Conservation (phyloP, 192 early-diverging fungal genomes). For the Backusella morwellensis region DNA sequence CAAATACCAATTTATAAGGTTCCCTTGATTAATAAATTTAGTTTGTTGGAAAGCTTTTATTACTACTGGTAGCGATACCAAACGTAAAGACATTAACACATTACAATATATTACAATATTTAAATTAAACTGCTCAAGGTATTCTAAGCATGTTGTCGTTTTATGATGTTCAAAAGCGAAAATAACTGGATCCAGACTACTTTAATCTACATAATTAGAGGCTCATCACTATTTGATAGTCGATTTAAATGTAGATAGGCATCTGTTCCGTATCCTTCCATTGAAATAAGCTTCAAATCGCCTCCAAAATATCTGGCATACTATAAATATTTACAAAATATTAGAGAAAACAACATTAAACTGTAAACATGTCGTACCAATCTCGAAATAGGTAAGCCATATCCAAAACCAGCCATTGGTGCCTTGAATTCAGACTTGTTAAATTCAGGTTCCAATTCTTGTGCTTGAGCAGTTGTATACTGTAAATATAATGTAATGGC, state of each 20-base stretch:
- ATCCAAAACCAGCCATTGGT: slow-evolving; percentile 87
- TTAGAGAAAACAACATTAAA: neutral
- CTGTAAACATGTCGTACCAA: slow-evolving; percentile 35
- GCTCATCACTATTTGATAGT: slow-evolving; percentile 89
- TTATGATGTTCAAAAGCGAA: neutral
- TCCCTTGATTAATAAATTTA: no score
- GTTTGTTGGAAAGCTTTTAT: no score
- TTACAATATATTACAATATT: no score
- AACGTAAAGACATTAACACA: no score
- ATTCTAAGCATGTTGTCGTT: neutral
- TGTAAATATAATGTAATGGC: neutral
- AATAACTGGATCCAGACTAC: neutral
- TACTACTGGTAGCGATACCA: no score
- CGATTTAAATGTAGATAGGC: slow-evolving; percentile 93
- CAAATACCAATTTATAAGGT: no score
- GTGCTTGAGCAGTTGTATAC: slow-evolving; percentile 75
- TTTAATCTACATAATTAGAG: slow-evolving; percentile 52
- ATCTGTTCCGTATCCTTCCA: slow-evolving; percentile 96
- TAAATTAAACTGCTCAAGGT: no score
- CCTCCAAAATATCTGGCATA: slow-evolving; percentile 98
- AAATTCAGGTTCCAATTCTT: slow-evolving; percentile 67
- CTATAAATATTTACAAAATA: slow-evolving; percentile 20
- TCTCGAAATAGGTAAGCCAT: slow-evolving; percentile 86
- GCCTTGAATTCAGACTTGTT: slow-evolving; percentile 77
- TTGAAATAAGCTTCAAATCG: slow-evolving; percentile 88